Conservation (phyloP, 805 yeast genomes). For the Candida ascalaphidarum region DNA sequence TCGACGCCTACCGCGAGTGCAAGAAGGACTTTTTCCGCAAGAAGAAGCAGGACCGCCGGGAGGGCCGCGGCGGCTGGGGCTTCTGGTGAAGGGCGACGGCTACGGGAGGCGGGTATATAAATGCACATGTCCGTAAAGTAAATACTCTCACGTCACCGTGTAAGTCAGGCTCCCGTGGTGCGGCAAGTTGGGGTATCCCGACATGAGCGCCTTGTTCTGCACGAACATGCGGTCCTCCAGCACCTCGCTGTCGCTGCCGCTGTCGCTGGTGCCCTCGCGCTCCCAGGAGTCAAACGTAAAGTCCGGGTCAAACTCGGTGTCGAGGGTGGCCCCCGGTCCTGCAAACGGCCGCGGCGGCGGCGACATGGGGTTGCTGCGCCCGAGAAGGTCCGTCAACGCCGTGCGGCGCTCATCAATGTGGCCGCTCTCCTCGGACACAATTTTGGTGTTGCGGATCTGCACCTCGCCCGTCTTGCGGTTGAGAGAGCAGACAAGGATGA, state of each 20-base stretch:
- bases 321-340: background rate
- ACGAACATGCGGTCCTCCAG: background rate
- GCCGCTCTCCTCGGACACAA: constrained; percentile 2
- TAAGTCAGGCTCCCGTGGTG: no score
- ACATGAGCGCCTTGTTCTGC: no score
- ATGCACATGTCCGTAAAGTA: background rate
- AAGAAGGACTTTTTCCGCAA: constrained; percentile 28
- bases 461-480: constrained; percentile 27
- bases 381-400: background rate
- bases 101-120: background rate
- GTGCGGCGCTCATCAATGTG: no score
- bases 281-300: background rate
- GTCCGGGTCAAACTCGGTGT: background rate
- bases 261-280: background rate
- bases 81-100: constrained; percentile 16
- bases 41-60: constrained; percentile 23
- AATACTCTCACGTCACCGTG: no score
- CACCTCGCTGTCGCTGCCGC: constrained; percentile 1
- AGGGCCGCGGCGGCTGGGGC: constrained; percentile 38
- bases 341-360: background rate
- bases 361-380: no score
- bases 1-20: constrained; percentile 90
- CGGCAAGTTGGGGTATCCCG: no score
- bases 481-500: constrained; percentile 22
- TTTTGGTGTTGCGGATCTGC: constrained; percentile 22